Evolutionary conservation across 2,329 filamentous ascomycete genomes (phyloP), one percentile per base, ranked within the genome.

Genomic region (Xylariaceae sp.): DNA sequence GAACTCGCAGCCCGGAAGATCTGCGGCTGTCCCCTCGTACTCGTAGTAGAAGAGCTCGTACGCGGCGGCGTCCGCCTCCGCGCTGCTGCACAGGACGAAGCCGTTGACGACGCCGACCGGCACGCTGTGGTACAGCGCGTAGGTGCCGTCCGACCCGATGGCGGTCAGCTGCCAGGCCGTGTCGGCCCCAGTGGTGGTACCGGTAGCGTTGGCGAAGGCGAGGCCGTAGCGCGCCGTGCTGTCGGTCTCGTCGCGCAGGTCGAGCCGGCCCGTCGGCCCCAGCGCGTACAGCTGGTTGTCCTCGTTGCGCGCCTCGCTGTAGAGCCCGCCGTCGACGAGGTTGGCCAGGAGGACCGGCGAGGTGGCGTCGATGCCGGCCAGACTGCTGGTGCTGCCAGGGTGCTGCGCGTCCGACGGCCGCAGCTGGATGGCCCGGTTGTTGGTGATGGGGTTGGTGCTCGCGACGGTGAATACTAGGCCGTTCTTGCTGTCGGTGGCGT

Each of bases 351-450:
- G 40, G 7, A 44, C 39, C 0, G 40, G 37, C 3, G 48, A 50
- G 4, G 28, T n/a, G n/a, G 36, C 36, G 33, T 50, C 48, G 11
- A 50, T 16, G 12, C 35, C 45, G 6, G 28, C 39, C n/a, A n/a
- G n/a, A n/a, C n/a, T n/a, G n/a, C n/a, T n/a, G n/a, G n/a, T n/a
- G n/a, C n/a, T n/a, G n/a, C n/a, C n/a, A n/a, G n/a, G n/a, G n/a
- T n/a, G n/a, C n/a, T n/a, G n/a, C n/a, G n/a, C n/a, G n/a, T n/a
- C n/a, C n/a, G n/a, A n/a, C n/a, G n/a, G 13, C 6, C 45, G 44
- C 19, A 50, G 38, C 32, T 50, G 47, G 5, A 47, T 21, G 9
- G 37, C 38, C n/a, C 43, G 44, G 39, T 47, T 42, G 33, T 46
- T 45, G 33, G 39, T 42, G 2, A 13, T 25, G 3, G 45, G 22